Evolutionary conservation across 2,329 filamentous ascomycete species (phyloP), one percentile per base, ranked within the genome.

Genomic region (Alternaria hordeiaustralica): DNA sequence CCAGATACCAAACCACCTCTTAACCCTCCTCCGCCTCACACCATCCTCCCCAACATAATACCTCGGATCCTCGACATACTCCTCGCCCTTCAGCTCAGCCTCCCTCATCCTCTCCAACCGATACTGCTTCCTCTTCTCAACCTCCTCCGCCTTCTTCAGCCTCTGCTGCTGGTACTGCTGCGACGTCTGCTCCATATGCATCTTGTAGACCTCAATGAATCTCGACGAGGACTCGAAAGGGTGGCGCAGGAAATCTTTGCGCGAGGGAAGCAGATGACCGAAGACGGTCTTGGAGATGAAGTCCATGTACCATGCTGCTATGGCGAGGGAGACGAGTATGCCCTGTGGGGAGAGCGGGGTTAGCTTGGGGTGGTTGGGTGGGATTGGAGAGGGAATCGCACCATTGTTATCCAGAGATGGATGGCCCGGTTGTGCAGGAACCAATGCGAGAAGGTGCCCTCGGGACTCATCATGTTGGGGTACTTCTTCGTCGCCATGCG

Each of bases 1-100:
- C 86, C 93, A 96, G 74, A 97, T 90, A 13, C 93, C 93, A 72
- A 96, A 83, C 88, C 91, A 94, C 84, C 92, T 94, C 87, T 94
- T 94, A 60, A 89, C 83, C 61, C 85, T 84, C 81, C 84, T 88
- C 76, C 82, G 82, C 66, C 79, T 80, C 15, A 79, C 78, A 20
- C 82, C 82, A 67, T 79, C 75, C 66, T 78, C 76, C 1, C 74
- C 77, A 65, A 79, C 65, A 59, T 79, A 79, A 66, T 72, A 76
- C 68, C 78, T 81, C 50, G 75, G 72, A 56, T 79, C 77, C 67
- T 75, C 79, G 28, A 73, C 71, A 62, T 77, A 77, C 58, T 78
- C 74, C 65, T 76, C 75, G n/a, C 78, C 76, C 66, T 59, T 72
- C 68, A 73, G 74, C 55, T 72, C 72, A 6, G 73, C 78, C 69